Evolutionary conservation across 1,139 yeast genomes (phyloP), one percentile per base, ranked within the genome.

Genomic region (Saccharomyces hybrid): DNA sequence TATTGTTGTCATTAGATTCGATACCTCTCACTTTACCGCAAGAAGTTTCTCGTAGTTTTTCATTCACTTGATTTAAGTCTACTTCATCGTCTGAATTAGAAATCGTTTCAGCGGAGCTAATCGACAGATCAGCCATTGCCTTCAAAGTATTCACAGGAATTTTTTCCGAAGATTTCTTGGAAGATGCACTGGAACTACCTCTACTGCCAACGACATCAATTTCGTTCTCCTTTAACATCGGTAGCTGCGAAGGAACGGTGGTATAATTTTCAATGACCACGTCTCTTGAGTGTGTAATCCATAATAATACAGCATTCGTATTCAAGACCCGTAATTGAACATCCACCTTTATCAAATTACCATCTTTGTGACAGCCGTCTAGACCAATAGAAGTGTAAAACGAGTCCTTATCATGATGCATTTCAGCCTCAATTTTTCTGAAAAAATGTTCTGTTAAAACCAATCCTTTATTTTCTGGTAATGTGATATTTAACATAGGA

Each of bases 391-490:
- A 84, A 28, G 76, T 75, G 54, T 85, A 75, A 59, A 84, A 84
- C 13, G 78, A 66, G 38, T 63, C 67, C 19, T 51, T 59, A 23
- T 58, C 54, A 29, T 55, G 56, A 41, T 52, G 55, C 62, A 64
- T 58, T 60, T 69, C 62, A 52, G 69, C 61, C 60, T 65, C 34
- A 73, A 80, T 69, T 59, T 83, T 84, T 60, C 97, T 77, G 70
- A 90, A 89, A 67, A 87, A 86, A 71, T 90, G 97, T 68, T 90
- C 97, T 0, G 97, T 96, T 19, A 90, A 73, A 0, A 90, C 97
- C 73, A 73, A 78, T 63, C 80, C 88, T 58, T 57, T 67, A 52
- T 69, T 68, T 25, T 60, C 64, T 52, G 64, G 57, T n/a, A 66
- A 67, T 3, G 69, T 59, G 29, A 73, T 65, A 53, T 67, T 69